Conservation (phyloP, 129 eudicot genomes). For the Flaveria ramosissima region DNA sequence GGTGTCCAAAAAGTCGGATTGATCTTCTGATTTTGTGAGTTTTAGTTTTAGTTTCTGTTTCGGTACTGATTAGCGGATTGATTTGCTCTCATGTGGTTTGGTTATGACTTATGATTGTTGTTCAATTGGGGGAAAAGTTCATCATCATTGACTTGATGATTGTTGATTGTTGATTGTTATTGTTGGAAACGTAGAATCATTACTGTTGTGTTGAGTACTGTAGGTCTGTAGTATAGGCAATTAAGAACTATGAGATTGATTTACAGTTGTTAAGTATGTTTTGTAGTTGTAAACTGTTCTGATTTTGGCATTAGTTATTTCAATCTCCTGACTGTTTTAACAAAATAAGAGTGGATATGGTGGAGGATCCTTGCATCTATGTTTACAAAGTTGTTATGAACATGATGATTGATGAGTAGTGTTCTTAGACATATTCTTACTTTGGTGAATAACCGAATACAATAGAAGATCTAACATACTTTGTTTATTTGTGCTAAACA, state of each 20-base stretch:
- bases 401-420: slow-evolving; percentile 5
- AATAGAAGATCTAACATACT: background rate
- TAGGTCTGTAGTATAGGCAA: background rate
- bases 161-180: background rate
- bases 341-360: slow-evolving; percentile 7
- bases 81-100: background rate
- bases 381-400: slow-evolving; percentile 5
- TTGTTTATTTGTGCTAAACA: background rate
- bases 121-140: background rate
- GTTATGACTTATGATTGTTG: slow-evolving; percentile 8
- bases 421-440: slow-evolving; percentile 9
- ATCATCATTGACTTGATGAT: background rate
- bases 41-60: slow-evolving; percentile 9
- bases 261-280: background rate
- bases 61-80: background rate
- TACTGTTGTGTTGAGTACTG: too few relatives aligned
- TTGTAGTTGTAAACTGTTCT: background rate
- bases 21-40: slow-evolving; percentile 24
- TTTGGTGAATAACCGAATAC: background rate
- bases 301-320: background rate
- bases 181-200: background rate
- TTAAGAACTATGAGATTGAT: background rate
- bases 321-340: slow-evolving; percentile 1
- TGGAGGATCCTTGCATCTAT: background rate
- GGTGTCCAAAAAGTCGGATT: slow-evolving; percentile 36